These are phyloP conservation scores for Dicorynia guianensis DNA, from an alignment of 306 rosid species.

Conservation along the genomic window DNA sequence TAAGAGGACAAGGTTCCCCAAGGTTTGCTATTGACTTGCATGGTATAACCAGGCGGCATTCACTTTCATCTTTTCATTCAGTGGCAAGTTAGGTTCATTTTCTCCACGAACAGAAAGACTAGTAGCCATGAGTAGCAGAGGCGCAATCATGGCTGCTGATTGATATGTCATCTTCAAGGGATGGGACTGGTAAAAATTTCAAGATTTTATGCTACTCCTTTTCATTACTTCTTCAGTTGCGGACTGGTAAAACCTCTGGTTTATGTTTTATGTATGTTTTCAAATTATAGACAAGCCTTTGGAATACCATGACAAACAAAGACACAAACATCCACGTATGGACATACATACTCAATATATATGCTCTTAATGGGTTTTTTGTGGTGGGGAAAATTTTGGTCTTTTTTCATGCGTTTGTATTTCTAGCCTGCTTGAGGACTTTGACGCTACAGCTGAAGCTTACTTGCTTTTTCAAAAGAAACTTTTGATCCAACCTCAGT, in stretches of 20 bases:
- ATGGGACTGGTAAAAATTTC: constrained; percentile 52
- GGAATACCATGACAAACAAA: no score
- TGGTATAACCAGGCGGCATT: constrained; percentile 56
- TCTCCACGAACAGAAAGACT: constrained; percentile 51
- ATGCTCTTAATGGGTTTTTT: no score
- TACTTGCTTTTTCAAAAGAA: background rate
- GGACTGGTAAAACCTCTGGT: constrained; percentile 1
- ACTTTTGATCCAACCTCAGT: constrained; percentile 60
- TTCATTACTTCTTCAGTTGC: constrained; percentile 5
- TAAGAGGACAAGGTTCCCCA: constrained; percentile 57
- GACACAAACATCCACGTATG: no score
- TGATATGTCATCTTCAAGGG: constrained; percentile 56
- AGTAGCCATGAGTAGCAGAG: constrained; percentile 46
- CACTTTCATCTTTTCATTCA: constrained; percentile 53
- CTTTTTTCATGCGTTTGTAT: background rate
- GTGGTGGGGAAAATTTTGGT: background rate
- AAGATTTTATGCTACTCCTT: constrained; percentile 8
- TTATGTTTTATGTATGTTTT: constrained; percentile 3
- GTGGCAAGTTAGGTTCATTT: constrained; percentile 51
- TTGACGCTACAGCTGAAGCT: background rate
- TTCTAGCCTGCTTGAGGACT: constrained; percentile 3
- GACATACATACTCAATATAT: background rate
- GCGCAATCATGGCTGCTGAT: constrained; percentile 45
- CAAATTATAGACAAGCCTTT: no score
- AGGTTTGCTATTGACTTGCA: constrained; percentile 46